phyloP scores from a whole-genome alignment of 768 basidiomycete species.

The Pleurotus ostreatus region DNA sequence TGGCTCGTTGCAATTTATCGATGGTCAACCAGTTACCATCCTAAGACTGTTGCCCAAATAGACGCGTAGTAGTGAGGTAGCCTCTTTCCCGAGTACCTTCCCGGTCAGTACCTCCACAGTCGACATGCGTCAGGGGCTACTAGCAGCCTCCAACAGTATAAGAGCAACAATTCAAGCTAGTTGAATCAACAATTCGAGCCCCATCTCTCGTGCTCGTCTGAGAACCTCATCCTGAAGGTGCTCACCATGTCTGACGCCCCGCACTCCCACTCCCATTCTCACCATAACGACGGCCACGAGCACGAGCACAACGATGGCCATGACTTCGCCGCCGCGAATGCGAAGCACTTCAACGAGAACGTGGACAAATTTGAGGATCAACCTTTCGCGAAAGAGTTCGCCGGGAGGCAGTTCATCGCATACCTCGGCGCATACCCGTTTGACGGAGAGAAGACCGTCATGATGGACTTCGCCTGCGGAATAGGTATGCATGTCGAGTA shows the following conservation, averaged over 20 bases:
- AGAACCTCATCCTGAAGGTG: no score
- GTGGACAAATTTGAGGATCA: conserved; percentile 15
- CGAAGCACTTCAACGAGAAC: conserved; percentile 28
- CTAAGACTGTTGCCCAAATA: no score
- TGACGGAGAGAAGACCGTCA: conserved; percentile 47
- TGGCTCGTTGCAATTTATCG: no score
- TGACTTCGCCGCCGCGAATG: conserved; percentile 31
- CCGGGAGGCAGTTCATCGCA: conserved; percentile 30
- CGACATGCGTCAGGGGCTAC: no score
- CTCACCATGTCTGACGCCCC: background rate
- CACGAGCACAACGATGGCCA: conserved; percentile 10
- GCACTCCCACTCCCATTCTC: conserved; percentile 2
- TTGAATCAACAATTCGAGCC: no score
- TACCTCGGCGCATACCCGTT: conserved; percentile 42
- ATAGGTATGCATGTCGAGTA: conserved; percentile 38
- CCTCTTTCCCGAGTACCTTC: no score
- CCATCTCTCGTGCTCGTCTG: no score
- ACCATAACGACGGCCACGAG: background rate
- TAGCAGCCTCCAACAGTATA: no score
- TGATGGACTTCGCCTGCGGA: conserved; percentile 78
- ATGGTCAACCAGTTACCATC: no score
- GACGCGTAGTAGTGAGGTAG: no score
- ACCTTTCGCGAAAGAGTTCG: conserved; percentile 19
- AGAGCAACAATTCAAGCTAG: no score
- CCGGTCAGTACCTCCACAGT: no score